Conservation (phyloP, 2,329 filamentous ascomycete genomes). For the Botrytis tulipae region DNA sequence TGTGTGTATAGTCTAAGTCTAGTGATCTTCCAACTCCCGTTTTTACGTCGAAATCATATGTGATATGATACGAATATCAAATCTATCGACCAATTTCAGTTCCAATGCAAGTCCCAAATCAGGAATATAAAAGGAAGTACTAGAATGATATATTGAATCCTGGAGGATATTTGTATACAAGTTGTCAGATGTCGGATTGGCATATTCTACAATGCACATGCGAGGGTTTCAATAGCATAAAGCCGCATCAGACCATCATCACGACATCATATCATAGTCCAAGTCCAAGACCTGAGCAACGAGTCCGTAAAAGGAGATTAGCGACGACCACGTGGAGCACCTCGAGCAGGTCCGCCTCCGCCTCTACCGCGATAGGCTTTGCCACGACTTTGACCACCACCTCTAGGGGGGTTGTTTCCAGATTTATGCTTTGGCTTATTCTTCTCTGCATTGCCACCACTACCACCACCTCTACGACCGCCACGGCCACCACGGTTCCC, state of each 20-base stretch:
- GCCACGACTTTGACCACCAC: not conserved
- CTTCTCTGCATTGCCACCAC: not conserved
- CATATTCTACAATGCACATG: not conserved
- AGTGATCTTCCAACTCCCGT: not conserved
- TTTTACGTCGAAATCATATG: not conserved
- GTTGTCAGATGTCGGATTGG: not conserved
- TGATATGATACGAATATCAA: not conserved
- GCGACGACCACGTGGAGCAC: slow-evolving; percentile 12
- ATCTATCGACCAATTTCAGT: not conserved
- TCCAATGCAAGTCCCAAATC: not conserved
- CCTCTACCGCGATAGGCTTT: slow-evolving; percentile 5
- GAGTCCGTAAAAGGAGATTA: not conserved
- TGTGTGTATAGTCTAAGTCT: not conserved
- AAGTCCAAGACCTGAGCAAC: not conserved
- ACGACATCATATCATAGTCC: not conserved
- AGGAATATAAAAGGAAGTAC: not conserved
- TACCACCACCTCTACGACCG: not conserved
- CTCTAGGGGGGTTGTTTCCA: slow-evolving; percentile 1
- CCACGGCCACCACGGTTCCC: slow-evolving; percentile 2
- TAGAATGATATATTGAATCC: not conserved
- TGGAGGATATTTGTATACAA: not conserved
- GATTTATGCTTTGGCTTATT: slow-evolving; percentile 4
- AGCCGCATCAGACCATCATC: slow-evolving; percentile 3
- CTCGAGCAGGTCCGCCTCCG: slow-evolving; percentile 4
- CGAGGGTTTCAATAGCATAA: not conserved